These are phyloP conservation scores for Chlorophyllum brunneum DNA, from an alignment of 768 basidiomycete genomes.

Conservation along the genomic window DNA sequence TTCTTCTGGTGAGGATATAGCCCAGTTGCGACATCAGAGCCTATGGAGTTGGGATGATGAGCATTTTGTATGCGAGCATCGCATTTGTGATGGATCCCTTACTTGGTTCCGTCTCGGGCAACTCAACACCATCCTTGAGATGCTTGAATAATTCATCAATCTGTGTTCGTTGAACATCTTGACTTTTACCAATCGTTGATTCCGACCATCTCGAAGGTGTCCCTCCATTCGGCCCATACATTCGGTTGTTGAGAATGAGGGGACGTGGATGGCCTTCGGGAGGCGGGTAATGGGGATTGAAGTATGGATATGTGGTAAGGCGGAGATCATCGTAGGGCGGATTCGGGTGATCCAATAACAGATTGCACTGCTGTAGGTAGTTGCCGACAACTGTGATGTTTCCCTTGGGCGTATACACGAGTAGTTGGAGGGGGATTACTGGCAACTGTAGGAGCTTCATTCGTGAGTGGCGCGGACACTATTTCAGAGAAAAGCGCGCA, in stretches of 20 bases:
- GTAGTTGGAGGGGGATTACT: constrained; percentile 78
- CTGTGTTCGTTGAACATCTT: constrained; percentile 90
- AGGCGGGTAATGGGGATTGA: constrained; percentile 87
- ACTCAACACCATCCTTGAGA: constrained; percentile 81
- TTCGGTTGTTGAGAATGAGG: constrained; percentile 35
- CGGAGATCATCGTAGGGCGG: constrained; percentile 60
- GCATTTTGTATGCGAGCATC: not conserved
- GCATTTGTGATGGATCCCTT: constrained; percentile 23
- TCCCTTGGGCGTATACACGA: constrained; percentile 92
- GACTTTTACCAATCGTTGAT: constrained; percentile 63
- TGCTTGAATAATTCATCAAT: constrained; percentile 93
- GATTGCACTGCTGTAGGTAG: constrained; percentile 61
- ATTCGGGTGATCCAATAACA: constrained; percentile 80
- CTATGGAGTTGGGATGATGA: constrained; percentile 30
- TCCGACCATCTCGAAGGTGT: constrained; percentile 50
- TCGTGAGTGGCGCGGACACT: not conserved
- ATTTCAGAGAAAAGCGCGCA: constrained; percentile 35
- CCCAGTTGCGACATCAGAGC: constrained; percentile 70
- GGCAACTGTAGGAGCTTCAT: constrained; percentile 50
- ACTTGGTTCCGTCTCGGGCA: constrained; percentile 85
- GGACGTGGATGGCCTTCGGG: constrained; percentile 56
- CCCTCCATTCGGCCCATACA: no score
- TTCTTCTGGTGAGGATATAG: constrained; percentile 99
- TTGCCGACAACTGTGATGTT: constrained; percentile 82
- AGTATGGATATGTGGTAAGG: constrained; percentile 64